Conservation (phyloP, 305 asterid genomes). For the Andrographis paniculata region DNA sequence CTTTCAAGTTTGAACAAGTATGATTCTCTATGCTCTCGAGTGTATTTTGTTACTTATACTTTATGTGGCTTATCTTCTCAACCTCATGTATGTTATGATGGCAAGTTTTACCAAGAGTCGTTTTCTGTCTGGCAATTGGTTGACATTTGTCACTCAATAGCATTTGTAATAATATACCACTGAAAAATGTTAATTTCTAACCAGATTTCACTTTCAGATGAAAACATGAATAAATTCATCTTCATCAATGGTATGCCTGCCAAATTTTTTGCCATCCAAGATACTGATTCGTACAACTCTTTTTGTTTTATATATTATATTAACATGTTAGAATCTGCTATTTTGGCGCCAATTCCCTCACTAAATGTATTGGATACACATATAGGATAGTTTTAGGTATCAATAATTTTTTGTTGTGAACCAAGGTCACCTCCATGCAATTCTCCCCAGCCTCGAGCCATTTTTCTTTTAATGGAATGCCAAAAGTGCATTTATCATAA, state of each 20-base stretch:
- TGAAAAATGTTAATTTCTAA: not conserved
- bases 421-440: no score
- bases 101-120: not conserved
- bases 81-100: not conserved
- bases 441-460: no score
- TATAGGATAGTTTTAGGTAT: no score
- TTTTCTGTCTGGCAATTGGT: not conserved
- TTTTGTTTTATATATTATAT: no score
- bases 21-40: slow-evolving; percentile 17
- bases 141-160: not conserved
- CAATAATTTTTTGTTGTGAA: no score
- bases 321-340: no score
- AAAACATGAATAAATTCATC: not conserved
- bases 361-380: no score
- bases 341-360: no score
- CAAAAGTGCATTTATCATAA: no score
- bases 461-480: no score
- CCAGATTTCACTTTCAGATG: not conserved
- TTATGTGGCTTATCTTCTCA: not conserved
- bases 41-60: slow-evolving; percentile 14
- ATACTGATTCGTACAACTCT: no score
- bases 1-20: slow-evolving; percentile 94
- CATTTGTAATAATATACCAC: not conserved
- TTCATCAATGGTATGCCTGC: slow-evolving; percentile 3
- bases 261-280: not conserved